These are phyloP conservation scores for Cicer yamashitae DNA, from an alignment of 306 rosid species.

Conservation along the genomic window DNA sequence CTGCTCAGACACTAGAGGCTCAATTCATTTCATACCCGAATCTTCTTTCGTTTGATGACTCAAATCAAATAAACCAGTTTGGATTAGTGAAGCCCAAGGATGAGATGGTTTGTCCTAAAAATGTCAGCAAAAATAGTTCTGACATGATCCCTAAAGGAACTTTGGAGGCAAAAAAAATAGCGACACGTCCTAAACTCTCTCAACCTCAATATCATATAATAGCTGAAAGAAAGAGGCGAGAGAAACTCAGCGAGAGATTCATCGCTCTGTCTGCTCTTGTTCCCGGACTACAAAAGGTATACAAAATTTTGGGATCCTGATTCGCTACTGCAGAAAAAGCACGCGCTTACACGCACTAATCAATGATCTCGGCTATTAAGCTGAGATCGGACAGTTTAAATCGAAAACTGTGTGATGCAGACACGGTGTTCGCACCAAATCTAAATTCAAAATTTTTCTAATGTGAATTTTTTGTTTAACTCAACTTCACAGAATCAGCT, in stretches of 20 bases:
- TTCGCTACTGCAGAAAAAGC: too few relatives aligned
- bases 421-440: too few relatives aligned
- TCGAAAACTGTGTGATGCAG: too few relatives aligned
- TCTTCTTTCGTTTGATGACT: constrained; percentile 54
- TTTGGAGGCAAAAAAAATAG: constrained; percentile 45
- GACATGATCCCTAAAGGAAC: constrained; percentile 58
- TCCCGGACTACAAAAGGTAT: constrained; percentile 58
- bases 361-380: too few relatives aligned
- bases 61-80: constrained; percentile 54
- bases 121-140: constrained; percentile 45
- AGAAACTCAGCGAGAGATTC: constrained; percentile 87
- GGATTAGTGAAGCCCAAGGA: constrained; percentile 60
- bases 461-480: neutral
- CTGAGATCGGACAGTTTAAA: too few relatives aligned
- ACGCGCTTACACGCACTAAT: too few relatives aligned
- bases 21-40: constrained; percentile 55
- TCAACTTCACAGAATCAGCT: neutral
- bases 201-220: constrained; percentile 80
- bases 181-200: constrained; percentile 55
- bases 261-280: constrained; percentile 86
- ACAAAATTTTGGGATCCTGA: too few relatives aligned
- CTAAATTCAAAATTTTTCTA: too few relatives aligned
- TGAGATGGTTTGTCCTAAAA: constrained; percentile 53
- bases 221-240: constrained; percentile 86
- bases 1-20: constrained; percentile 47